Conservation (phyloP, 805 yeast genomes). For the Candida boleticola region DNA sequence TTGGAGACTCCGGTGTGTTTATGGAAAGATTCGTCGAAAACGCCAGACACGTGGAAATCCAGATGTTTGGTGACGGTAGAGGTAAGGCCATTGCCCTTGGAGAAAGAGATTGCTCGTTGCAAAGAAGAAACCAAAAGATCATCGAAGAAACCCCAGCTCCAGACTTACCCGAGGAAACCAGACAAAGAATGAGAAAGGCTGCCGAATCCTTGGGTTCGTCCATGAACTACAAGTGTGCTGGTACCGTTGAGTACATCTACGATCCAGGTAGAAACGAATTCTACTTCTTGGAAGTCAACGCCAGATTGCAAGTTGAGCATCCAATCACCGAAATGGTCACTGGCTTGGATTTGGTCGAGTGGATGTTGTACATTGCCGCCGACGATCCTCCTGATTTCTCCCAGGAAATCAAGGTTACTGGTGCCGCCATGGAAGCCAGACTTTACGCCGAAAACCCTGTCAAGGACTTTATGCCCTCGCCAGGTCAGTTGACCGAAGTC, state of each 20-base stretch:
- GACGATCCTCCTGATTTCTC: constrained; percentile 80
- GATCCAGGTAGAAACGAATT: constrained; percentile 85
- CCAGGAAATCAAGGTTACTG: constrained; percentile 58
- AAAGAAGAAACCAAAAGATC: constrained; percentile 93
- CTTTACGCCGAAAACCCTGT: constrained; percentile 96
- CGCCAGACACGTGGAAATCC: constrained; percentile 95
- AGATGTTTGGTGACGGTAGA: constrained; percentile 92
- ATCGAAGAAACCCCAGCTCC: constrained; percentile 99
- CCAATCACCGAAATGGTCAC: constrained; percentile 96
- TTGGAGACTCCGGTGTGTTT: constrained; percentile 95
- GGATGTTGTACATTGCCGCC: constrained; percentile 94
- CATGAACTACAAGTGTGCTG: constrained; percentile 93
- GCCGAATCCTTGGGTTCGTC: constrained; percentile 80
- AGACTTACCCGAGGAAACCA: constrained; percentile 76
- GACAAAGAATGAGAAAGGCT: constrained; percentile 72
- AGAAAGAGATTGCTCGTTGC: constrained; percentile 96
- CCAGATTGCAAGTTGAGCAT: constrained; percentile 96
- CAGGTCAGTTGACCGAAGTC: constrained; percentile 88
- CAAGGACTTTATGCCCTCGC: constrained; percentile 92
- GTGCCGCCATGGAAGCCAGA: constrained; percentile 96
- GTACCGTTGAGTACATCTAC: constrained; percentile 94
- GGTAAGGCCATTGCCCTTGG: constrained; percentile 94
- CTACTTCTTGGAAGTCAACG: constrained; percentile 93
- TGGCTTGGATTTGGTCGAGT: constrained; percentile 91
- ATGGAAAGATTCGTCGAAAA: constrained; percentile 92